Percentiles rank a stretch among this genome's conserved stretches.
Conservation (phyloP, 2,329 filamentous ascomycete species). For the Pestalotiopsis sp. region DNA sequence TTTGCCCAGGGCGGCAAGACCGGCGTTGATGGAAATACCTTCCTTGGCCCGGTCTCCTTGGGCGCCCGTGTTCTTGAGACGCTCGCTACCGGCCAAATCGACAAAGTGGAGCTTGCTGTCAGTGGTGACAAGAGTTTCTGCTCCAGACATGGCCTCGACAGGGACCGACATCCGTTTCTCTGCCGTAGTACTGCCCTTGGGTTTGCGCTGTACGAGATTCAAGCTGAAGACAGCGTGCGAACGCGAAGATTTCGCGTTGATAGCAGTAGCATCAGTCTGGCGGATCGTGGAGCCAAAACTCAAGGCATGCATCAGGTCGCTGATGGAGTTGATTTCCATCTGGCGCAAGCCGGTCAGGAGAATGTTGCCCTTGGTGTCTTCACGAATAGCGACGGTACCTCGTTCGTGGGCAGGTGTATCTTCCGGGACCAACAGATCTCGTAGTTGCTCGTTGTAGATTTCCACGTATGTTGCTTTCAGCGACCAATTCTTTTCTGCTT, state of each 20-base stretch:
- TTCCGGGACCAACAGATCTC: constrained; percentile 86
- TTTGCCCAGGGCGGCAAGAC: constrained; percentile 91
- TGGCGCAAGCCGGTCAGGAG: constrained; percentile 88
- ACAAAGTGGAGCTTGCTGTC: constrained; percentile 99
- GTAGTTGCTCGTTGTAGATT: constrained; percentile 96
- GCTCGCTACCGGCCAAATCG: constrained; percentile 93
- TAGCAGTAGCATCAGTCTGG: constrained; percentile 94
- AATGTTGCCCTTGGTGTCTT: constrained; percentile 94
- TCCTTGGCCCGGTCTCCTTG: constrained; percentile 93
- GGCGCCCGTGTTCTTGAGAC: constrained; percentile 94
- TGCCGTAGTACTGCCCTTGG: constrained; percentile 51
- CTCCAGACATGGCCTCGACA: constrained; percentile 74
- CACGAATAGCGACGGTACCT: constrained; percentile 82
- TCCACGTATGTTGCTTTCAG: constrained; percentile 93
- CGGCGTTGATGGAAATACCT: constrained; percentile 97
- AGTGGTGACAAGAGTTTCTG: constrained; percentile 75
- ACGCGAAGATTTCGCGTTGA: constrained; percentile 96
- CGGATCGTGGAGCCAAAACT: constrained; percentile 93
- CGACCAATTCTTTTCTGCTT: constrained; percentile 79
- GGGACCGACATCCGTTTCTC: constrained; percentile 91
- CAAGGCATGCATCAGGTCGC: constrained; percentile 86
- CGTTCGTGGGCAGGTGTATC: constrained; percentile 70
- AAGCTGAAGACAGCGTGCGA: constrained; percentile 97
- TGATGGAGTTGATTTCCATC: constrained; percentile 85
- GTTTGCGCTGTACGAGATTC: constrained; percentile 86